Evolutionary conservation across 129 eudicot genomes (phyloP).

Genomic region (Sambucus nigra): DNA sequence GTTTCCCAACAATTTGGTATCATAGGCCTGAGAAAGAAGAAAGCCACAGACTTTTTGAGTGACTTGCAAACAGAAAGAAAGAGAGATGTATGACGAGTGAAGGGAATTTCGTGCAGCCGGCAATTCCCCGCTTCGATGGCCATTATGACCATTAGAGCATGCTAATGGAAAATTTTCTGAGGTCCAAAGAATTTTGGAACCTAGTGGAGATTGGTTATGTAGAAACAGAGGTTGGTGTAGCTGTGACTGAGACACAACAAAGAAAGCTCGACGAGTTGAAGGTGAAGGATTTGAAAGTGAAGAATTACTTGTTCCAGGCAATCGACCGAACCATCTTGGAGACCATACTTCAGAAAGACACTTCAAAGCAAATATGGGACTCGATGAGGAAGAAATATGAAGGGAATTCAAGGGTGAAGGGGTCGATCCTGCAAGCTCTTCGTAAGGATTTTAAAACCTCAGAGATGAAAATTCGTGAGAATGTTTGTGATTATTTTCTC

Average conservation of each 20-base stretch:
- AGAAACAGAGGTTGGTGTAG: background rate
- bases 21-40: background rate
- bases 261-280: background rate
- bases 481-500: background rate
- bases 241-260: background rate
- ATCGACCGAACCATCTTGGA: background rate
- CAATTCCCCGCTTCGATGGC: no score
- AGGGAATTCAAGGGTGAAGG: background rate
- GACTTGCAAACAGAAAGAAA: background rate
- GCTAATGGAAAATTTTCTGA: background rate
- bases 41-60: background rate
- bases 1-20: background rate
- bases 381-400: background rate
- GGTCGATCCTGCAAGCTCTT: background rate
- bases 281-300: constrained; percentile 4
- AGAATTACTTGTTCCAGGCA: constrained; percentile 11
- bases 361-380: background rate
- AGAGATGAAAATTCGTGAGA: background rate
- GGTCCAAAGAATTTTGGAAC: background rate
- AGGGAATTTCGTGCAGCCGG: no score
- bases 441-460: background rate
- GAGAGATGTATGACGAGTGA: no score
- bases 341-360: background rate
- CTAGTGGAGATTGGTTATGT: background rate
- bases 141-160: constrained; percentile 8